Base-by-base conservation (phyloP, 2,329 filamentous ascomycete species). In the Fusarium secorum region DNA sequence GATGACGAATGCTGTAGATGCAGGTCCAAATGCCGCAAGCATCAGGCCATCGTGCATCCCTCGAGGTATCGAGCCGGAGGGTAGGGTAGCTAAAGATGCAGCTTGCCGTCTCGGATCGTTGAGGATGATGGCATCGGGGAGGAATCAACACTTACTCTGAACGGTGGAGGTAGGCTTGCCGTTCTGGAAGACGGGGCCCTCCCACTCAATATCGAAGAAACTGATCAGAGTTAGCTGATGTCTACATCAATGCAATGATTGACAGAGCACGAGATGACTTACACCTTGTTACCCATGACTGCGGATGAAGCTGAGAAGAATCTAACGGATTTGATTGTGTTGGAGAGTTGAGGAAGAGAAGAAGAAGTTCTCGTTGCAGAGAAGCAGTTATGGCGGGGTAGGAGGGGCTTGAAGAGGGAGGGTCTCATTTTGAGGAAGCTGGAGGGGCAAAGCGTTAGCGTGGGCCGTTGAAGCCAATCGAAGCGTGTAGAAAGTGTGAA, bases 131-230 rank as follows among this genome's bases (percentile, higher is more conserved):
- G 41, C 11, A 54, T 58, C 30, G 24, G 22, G 11, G 20, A 41
- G 24, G 42, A 60, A 54, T 68, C 38, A 63, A 61, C 59, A 73
- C 89, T 86, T 87, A 93, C 92, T 79, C 84, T 89, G 84, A 71
- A 90, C 81, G 54, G 82, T 79, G 33, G 82, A 73, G 72, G 89
- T 91, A 75, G 87, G 82, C 66, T 81, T 80, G 80, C 83, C 84
- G 81, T 86, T 84, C 80, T 92, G 84, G 75, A 97, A 76, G 80
- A 89, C 85, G 72, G 92, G 92, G 73, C 92, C 93, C 79, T 89
- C 85, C 91, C 91, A 93, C 80, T 86, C 80, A 69, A 92, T 79
- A 71, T 95, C 91, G 85, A 95, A 94, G 86, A 85, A 93, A 78
- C 87, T 89, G 68, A 64, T 44, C 46, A 62, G 24, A 62, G 68